Conservation (phyloP, 2,329 filamentous ascomycete species). For the Colletotrichum zoysiae region DNA sequence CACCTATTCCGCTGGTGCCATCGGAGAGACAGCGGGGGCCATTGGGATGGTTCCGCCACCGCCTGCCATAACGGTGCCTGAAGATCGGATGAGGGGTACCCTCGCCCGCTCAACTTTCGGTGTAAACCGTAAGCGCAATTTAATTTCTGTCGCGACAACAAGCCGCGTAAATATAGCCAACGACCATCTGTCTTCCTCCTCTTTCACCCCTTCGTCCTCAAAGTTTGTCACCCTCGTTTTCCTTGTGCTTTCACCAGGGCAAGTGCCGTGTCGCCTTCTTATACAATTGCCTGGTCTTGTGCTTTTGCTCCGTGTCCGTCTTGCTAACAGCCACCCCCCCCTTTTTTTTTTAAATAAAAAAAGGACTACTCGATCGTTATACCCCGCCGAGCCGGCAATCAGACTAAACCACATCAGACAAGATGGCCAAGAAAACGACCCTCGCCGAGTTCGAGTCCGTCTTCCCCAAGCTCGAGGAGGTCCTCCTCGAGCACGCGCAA, state of each 20-base stretch:
- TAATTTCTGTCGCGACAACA: conserved; percentile 18
- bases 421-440: conserved; percentile 78
- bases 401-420: conserved; percentile 44
- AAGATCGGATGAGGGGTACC: conserved; percentile 40
- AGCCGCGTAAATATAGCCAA: neutral
- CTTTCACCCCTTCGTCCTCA: neutral
- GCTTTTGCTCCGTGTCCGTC: neutral
- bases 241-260: neutral
- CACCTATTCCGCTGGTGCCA: conserved; percentile 3
- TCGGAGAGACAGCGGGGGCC: neutral
- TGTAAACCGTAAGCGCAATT: conserved; percentile 8
- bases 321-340: conserved; percentile 2
- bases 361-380: conserved; percentile 8
- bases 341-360: neutral
- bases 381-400: conserved; percentile 4
- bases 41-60: conserved; percentile 11
- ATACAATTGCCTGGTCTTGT: neutral
- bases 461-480: conserved; percentile 87
- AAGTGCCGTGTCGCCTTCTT: neutral
- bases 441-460: conserved; percentile 90
- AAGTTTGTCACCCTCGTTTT: conserved; percentile 8
- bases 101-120: conserved; percentile 15
- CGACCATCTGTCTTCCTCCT: neutral
- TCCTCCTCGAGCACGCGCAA: conserved; percentile 82
- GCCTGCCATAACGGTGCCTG: conserved; percentile 24